Evolutionary conservation across 1,284 basidiomycete species (phyloP), one percentile per base, ranked within the genome.

Genomic region (Trichosporon sp.): DNA sequence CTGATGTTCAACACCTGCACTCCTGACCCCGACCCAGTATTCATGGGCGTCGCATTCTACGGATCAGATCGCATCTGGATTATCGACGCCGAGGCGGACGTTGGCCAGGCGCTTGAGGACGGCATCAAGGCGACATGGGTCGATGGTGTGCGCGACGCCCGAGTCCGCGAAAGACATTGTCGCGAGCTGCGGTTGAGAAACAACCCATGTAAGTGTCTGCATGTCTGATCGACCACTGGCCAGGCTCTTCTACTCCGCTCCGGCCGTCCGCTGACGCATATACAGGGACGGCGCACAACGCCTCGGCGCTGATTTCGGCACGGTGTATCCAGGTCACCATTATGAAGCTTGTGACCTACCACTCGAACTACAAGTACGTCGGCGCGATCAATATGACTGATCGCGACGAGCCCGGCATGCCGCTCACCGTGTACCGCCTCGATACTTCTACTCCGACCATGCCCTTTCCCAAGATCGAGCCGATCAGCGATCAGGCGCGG

Each of bases 71-170:
- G 80, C 43, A 77, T 83, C 56, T 83, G 80, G 80, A 81, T 83
- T 67, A 83, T 83, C 65, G 81, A 83, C 68, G 79, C 81, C 31
- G 79, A 80, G 64, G 80, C 79, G 2, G 81, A 83, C 46, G 78
- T 83, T 5, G 81, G 81, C 16, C 74, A 80, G 65, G 77, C 78
- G 1, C 70, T 83, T 10, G 81, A 83, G 71, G 77, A 81, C 67
- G 81, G 80, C 4, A 82, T 83, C 74, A 79, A 77, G 71, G 76
- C 72, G 12, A 78, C 73, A 64, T 83, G 81, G 81, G 59, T 77
- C 0, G 79, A 81, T 48, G 81, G 81, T n/a, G 71, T 83, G 11
- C 73, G 77, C 51, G 78, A 81, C 71, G 80, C 81, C 4, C 75
- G 81, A 16, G 80, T 80, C 14, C 68, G 80, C 31, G 79, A 82